Percentiles rank a stretch among this genome's conserved stretches.
Conservation (phyloP, 1,284 basidiomycete species). For the Moniliophthora roreri region DNA sequence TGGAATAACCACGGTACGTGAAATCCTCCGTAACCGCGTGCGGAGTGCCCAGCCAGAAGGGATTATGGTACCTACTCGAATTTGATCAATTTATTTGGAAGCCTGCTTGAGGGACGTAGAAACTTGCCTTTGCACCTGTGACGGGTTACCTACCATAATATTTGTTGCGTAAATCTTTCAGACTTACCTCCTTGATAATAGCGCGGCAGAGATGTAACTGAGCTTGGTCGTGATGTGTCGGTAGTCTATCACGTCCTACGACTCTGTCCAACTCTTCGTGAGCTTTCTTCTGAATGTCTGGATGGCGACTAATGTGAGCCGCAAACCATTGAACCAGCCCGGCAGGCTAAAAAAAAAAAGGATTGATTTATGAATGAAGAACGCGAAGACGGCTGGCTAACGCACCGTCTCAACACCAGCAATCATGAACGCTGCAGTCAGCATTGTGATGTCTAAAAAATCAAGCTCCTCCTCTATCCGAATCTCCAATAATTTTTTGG, state of each 20-base stretch:
- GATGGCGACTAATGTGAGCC: constrained; percentile 30
- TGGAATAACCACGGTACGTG: constrained; percentile 37
- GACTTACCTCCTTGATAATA: constrained; percentile 31
- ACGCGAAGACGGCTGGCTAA: constrained; percentile 1
- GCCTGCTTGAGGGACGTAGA: too few relatives aligned
- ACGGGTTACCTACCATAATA: too few relatives aligned
- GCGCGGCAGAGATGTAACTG: constrained; percentile 21
- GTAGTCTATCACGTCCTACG: constrained; percentile 31
- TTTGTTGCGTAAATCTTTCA: too few relatives aligned
- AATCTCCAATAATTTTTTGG: constrained; percentile 34
- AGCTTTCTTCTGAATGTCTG: constrained; percentile 20
- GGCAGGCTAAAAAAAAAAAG: constrained; percentile 24
- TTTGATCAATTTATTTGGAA: too few relatives aligned
- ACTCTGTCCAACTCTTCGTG: constrained; percentile 31
- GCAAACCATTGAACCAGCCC: constrained; percentile 38
- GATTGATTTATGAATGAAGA: not conserved
- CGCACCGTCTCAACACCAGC: constrained; percentile 41
- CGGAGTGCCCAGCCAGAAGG: constrained; percentile 41
- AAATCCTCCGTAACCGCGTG: constrained; percentile 37
- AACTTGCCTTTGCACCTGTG: too few relatives aligned
- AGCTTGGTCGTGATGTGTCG: constrained; percentile 30
- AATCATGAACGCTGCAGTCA: constrained; percentile 38
- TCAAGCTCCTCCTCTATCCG: constrained; percentile 36
- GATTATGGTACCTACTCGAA: constrained; percentile 11
- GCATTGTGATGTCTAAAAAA: constrained; percentile 36